phyloP scores from a whole-genome alignment of 225 moss, liverwort and hornwort genomes.

The Physcomitrium patens region DNA sequence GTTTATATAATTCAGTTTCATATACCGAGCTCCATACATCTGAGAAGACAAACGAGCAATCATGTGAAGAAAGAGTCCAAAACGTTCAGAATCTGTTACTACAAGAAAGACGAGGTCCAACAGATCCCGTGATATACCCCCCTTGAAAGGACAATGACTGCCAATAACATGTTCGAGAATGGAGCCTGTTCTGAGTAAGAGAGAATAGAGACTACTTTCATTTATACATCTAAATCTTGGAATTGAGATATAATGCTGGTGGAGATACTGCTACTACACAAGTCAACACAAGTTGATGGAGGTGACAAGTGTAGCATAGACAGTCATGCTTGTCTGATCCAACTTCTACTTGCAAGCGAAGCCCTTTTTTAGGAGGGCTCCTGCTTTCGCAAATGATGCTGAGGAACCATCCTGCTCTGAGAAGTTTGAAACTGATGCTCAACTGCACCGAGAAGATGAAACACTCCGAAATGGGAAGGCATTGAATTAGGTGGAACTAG shows the following conservation, averaged over 20 bases:
- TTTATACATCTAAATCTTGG: slow-evolving; percentile 36
- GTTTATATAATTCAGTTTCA: too few relatives aligned
- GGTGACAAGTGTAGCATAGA: slow-evolving; percentile 13
- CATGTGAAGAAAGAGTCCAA: too few relatives aligned
- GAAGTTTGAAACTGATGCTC: slow-evolving; percentile 1
- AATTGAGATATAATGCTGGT: background rate
- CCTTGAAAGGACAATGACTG: too few relatives aligned
- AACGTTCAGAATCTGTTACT: too few relatives aligned
- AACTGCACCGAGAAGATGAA: background rate
- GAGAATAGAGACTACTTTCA: slow-evolving; percentile 25
- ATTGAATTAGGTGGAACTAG: slow-evolving; percentile 1
- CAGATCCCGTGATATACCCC: too few relatives aligned
- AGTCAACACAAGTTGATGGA: background rate
- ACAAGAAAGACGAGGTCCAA: too few relatives aligned
- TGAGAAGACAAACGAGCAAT: too few relatives aligned
- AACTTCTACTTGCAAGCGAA: slow-evolving; percentile 18
- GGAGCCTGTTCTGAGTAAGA: background rate
- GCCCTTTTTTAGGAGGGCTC: slow-evolving; percentile 3
- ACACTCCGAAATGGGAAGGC: slow-evolving; percentile 3
- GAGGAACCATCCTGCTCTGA: slow-evolving; percentile 20
- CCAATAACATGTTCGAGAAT: too few relatives aligned
- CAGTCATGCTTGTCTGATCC: slow-evolving; percentile 16
- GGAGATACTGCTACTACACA: too few relatives aligned
- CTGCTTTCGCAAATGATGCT: slow-evolving; percentile 7
- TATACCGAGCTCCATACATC: too few relatives aligned